Base-by-base conservation (phyloP, 352 stramenopile genomes). In the Phytophthora macrochlamydospora region DNA sequence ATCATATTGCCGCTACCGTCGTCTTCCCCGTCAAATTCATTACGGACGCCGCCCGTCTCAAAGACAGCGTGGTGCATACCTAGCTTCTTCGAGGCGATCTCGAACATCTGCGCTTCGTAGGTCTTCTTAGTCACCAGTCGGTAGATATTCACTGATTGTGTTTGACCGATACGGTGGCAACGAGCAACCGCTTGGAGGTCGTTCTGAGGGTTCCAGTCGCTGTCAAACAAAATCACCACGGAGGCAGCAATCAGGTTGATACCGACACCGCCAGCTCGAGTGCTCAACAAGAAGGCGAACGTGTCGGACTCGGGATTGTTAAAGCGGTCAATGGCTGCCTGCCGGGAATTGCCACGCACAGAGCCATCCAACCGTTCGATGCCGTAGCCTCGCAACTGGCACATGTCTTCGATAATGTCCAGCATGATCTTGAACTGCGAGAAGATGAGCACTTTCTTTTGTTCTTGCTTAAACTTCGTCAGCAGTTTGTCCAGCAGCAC, bases 61-160 rank as follows among this genome's bases (percentile, higher is more conserved):
- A 99, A 95, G 18, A 99, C 94, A 35, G 97, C 98, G 62, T 99
- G 97, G 74, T 99, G 97, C 69, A 99, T 95, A 8, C 97, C 98
- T 6, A 99, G 84, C 74, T 99, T 99, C 74, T 98, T 99, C 28
- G 89, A 98, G 12, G 98, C 98, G 62, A 98, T 97, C 57, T 99
- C 97, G 83, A 99, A 99, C 96, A 99, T 99, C 69, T 99, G 97
- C 46, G 97, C 95, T 79, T 99, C 98, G 67, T 99, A 99, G 24
- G 96, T 99, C 51, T 98, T 96, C 78, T 98, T 99, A 8, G 98
- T 99, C 58, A 99, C 96, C 9, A 99, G 83, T 56, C 98, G 97
- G 79, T 99, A 99, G 35, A 99, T 99, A 69, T 96, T 98, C 38
- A 99, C 98, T 37, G 98, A 97, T 69, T 99, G 98, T 0, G 97